Evolutionary conservation across 1,284 basidiomycete genomes (phyloP).

Genomic region (Cryptococcus sp.): DNA sequence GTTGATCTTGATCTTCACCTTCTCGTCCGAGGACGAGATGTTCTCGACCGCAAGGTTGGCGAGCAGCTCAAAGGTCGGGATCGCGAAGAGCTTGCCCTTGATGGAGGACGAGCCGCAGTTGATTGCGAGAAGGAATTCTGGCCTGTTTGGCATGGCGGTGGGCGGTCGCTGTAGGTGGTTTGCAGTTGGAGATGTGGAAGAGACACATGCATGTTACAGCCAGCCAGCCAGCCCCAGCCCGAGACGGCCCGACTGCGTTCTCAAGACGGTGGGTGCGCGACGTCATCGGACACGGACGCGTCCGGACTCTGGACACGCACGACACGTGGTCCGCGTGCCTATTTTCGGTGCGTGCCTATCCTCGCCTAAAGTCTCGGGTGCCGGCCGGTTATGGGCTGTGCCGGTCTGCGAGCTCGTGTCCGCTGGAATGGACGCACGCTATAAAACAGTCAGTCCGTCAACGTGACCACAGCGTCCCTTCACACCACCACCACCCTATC

Average conservation of each 20-base stretch:
- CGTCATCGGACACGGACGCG: too few relatives aligned
- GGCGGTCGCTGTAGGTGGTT: background rate
- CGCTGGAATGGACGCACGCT: too few relatives aligned
- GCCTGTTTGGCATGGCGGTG: background rate
- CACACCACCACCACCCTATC: background rate
- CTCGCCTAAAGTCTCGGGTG: too few relatives aligned
- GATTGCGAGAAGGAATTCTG: constrained; percentile 45
- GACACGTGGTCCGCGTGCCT: too few relatives aligned
- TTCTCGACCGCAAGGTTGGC: constrained; percentile 41
- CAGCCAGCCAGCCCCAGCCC: background rate
- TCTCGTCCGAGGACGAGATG: constrained; percentile 47
- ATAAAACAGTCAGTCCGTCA: too few relatives aligned
- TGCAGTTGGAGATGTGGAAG: background rate
- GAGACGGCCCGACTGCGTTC: background rate
- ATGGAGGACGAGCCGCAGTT: constrained; percentile 52
- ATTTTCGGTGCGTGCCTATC: too few relatives aligned
- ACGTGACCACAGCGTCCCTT: background rate
- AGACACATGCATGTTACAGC: background rate
- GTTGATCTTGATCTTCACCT: constrained; percentile 32
- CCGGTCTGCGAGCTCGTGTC: too few relatives aligned
- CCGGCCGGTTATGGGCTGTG: too few relatives aligned
- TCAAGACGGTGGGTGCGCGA: too few relatives aligned
- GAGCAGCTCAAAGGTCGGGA: constrained; percentile 26
- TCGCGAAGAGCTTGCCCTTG: constrained; percentile 48
- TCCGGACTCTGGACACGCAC: too few relatives aligned